Percentiles rank a stretch among this genome's conserved stretches.
Conservation (phyloP, 2,329 filamentous ascomycete species). For the Dactylellina haptotyla region DNA sequence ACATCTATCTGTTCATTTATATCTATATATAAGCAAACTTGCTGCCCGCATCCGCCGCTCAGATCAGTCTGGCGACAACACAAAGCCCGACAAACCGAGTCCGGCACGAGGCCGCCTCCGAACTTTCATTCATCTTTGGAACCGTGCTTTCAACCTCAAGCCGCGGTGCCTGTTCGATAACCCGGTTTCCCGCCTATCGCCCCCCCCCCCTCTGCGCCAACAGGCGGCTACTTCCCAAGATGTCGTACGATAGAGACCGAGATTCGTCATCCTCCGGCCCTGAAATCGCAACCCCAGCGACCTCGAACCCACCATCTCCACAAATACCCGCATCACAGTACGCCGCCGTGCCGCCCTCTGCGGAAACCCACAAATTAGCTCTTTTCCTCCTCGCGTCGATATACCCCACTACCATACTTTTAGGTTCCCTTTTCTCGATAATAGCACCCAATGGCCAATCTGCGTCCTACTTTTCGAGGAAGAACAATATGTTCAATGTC, state of each 20-base stretch:
- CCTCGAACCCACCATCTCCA: conserved; percentile 40
- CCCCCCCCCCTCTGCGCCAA: not conserved
- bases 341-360: conserved; percentile 11
- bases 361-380: conserved; percentile 38
- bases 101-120: too few species aligned
- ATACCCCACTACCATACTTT: conserved; percentile 80
- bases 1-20: too few species aligned
- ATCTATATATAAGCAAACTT: too few species aligned
- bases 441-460: conserved; percentile 75
- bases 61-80: too few species aligned
- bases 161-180: not conserved
- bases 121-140: too few species aligned
- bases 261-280: conserved; percentile 46
- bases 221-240: conserved; percentile 3
- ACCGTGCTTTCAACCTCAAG: too few species aligned
- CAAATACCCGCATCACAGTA: conserved; percentile 33
- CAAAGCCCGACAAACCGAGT: not conserved
- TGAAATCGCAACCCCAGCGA: conserved; percentile 47
- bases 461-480: conserved; percentile 90
- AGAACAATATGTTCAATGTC: conserved; percentile 89
- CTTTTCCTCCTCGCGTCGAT: conserved; percentile 69
- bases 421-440: conserved; percentile 82
- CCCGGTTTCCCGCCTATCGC: not conserved
- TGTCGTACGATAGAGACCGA: conserved; percentile 45
- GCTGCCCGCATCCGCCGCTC: too few species aligned